Conservation (phyloP, 1,139 yeast species). For the Magnusiomyces clavatus region DNA sequence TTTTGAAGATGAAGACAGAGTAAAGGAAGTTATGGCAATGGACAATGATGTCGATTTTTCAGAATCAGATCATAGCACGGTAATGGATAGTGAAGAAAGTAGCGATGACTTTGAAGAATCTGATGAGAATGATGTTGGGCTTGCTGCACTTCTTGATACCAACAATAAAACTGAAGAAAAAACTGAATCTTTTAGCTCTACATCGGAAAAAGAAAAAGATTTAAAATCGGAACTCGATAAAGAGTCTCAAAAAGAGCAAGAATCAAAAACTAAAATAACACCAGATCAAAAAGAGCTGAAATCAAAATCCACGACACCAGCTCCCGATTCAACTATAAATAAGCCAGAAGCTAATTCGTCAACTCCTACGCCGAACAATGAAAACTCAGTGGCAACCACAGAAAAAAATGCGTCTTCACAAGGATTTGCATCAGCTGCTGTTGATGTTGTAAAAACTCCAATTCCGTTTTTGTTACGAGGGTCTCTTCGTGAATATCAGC, state of each 20-base stretch:
- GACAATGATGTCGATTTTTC: neutral
- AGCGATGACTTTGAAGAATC: conserved; percentile 7
- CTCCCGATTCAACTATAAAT: neutral
- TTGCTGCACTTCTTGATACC: conserved; percentile 21
- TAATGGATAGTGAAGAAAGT: conserved; percentile 22
- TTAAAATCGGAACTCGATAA: neutral
- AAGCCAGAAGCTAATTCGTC: too few species aligned
- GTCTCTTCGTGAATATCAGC: conserved; percentile 81
- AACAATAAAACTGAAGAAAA: conserved; percentile 10
- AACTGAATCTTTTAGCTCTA: neutral
- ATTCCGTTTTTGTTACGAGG: conserved; percentile 59
- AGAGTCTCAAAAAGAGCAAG: neutral
- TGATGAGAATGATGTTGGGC: conserved; percentile 20
- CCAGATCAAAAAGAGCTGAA: neutral
- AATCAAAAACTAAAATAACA: too few species aligned
- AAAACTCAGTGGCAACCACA: too few species aligned
- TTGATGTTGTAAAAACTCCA: conserved; percentile 11
- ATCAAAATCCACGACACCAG: conserved; percentile 16
- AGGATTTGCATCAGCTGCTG: conserved; percentile 5
- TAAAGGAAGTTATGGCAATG: neutral
- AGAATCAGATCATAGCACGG: conserved; percentile 18
- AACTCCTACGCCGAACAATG: too few species aligned
- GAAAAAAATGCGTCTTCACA: too few species aligned
- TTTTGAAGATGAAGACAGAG: conserved; percentile 7
- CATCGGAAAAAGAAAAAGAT: too few species aligned